Evolutionary conservation across 192 early-diverging fungal species (phyloP).

Genomic region (Rhizophagus clarus): DNA sequence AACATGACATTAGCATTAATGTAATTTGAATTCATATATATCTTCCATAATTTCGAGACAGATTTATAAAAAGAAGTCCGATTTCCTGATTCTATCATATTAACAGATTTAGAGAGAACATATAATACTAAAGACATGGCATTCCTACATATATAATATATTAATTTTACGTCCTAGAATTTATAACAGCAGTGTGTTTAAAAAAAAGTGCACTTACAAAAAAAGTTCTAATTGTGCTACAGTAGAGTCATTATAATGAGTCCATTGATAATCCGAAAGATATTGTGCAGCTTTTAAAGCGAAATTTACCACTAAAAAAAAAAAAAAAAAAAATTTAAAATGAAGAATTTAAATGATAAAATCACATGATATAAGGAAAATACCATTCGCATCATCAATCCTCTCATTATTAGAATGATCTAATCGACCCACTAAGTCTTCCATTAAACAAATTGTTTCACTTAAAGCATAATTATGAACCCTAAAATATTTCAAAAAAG

Average conservation of each 20-base stretch:
- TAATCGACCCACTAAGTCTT: background rate
- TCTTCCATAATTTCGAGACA: background rate
- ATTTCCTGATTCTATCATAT: background rate
- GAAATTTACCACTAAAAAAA: background rate
- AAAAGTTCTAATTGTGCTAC: background rate
- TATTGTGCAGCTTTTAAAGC: background rate
- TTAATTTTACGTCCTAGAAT: too few relatives aligned
- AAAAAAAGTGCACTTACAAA: background rate
- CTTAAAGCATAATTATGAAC: background rate
- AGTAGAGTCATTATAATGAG: background rate
- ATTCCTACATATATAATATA: background rate
- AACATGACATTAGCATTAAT: constrained; percentile 1
- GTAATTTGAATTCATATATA: background rate
- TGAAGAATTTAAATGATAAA: too few relatives aligned
- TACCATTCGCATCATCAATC: background rate
- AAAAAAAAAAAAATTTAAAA: background rate
- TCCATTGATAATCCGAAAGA: background rate
- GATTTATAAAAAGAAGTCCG: background rate
- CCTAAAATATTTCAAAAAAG: background rate
- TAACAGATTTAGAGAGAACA: background rate
- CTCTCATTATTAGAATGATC: background rate
- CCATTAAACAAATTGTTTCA: background rate
- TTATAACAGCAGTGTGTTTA: too few relatives aligned
- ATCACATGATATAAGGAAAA: too few relatives aligned
- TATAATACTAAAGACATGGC: background rate